phyloP scores from a whole-genome alignment of 2,329 filamentous ascomycete species.

The Sporothrix humicola region DNA sequence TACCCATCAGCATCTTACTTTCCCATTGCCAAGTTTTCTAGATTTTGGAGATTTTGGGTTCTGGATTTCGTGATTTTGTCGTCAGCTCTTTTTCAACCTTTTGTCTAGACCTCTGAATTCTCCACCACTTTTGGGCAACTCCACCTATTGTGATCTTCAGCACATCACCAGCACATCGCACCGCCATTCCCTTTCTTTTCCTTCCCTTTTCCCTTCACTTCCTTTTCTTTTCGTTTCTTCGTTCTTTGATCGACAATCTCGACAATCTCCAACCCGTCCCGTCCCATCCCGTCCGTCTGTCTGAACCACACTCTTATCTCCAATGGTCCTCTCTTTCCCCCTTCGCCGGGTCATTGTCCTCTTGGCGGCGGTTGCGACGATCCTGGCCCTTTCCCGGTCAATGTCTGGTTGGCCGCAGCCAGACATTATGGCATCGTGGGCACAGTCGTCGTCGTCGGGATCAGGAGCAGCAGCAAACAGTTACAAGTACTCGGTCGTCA shows the following conservation, averaged over 20 bases:
- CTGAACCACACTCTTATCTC: neutral
- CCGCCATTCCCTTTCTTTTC: neutral
- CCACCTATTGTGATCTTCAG: neutral
- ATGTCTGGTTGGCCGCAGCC: neutral
- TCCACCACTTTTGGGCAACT: neutral
- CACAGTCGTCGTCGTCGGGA: neutral
- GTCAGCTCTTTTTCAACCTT: neutral
- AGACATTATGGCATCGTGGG: neutral
- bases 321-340: constrained; percentile 10
- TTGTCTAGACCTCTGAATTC: neutral
- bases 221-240: neutral
- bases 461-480: too few species aligned
- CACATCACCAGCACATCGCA: neutral
- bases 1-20: constrained; percentile 7
- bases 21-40: constrained; percentile 15
- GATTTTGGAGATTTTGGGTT: too few species aligned
- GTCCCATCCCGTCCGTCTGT: too few species aligned
- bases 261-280: too few species aligned
- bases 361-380: neutral
- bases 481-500: constrained; percentile 11
- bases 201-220: neutral
- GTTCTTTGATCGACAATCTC: neutral
- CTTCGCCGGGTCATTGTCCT: constrained; percentile 6
- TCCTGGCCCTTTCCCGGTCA: neutral
- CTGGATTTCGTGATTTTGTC: neutral